These are phyloP conservation scores for Penicillium sp. DNA, from an alignment of 2,329 filamentous ascomycete species.

Conservation along the genomic window DNA sequence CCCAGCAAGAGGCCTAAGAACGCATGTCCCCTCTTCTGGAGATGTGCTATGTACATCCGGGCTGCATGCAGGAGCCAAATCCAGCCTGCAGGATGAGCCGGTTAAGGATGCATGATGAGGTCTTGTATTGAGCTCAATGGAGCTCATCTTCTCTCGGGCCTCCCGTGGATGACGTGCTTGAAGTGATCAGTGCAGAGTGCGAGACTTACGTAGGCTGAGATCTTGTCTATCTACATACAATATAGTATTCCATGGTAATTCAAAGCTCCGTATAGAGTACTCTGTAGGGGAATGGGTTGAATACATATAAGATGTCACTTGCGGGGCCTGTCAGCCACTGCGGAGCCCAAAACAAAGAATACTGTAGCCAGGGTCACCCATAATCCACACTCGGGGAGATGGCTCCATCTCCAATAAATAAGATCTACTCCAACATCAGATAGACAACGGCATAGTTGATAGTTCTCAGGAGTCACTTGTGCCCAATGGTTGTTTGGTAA, in stretches of 20 bases:
- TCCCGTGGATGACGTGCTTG: slow-evolving; percentile 15
- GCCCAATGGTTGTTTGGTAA: neutral
- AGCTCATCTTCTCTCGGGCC: slow-evolving; percentile 2
- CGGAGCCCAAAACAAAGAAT: slow-evolving; percentile 10
- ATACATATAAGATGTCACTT: slow-evolving; percentile 5
- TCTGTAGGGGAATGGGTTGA: neutral
- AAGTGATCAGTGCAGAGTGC: slow-evolving; percentile 10
- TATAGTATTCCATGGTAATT: neutral
- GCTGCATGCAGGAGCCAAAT: slow-evolving; percentile 7
- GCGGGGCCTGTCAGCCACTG: slow-evolving; percentile 12
- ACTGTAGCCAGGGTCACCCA: slow-evolving; percentile 7
- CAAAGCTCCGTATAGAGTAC: neutral
- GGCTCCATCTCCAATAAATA: slow-evolving; percentile 6
- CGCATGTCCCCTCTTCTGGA: neutral
- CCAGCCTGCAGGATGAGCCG: neutral
- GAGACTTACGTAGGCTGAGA: neutral
- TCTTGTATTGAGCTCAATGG: slow-evolving; percentile 4
- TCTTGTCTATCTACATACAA: neutral
- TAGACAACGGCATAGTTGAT: neutral
- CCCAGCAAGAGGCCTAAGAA: neutral
- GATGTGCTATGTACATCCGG: slow-evolving; percentile 1
- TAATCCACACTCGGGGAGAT: slow-evolving; percentile 7
- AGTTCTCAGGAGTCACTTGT: neutral
- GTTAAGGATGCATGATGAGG: slow-evolving; percentile 14
- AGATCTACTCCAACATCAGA: slow-evolving; percentile 6